Percentiles rank a stretch among this genome's conserved stretches.
These are phyloP conservation scores for Monilinia aucupariae DNA, from an alignment of 2,329 filamentous ascomycete genomes.

Conservation along the genomic window DNA sequence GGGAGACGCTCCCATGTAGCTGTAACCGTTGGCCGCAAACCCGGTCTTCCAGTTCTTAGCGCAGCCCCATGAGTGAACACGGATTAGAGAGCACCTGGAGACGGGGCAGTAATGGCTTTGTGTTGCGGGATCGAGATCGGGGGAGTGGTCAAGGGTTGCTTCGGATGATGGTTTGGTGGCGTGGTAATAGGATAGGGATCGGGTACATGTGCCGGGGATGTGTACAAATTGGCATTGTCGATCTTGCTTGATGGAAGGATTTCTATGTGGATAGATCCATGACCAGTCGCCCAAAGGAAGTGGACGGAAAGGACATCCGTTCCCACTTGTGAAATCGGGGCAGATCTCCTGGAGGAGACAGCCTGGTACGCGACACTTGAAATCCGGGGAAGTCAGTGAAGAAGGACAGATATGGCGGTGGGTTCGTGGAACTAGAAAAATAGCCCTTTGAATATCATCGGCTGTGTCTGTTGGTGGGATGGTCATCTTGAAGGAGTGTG, in stretches of 20 bases:
- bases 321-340: constrained; percentile 3
- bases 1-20: neutral
- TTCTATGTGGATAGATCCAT: neutral
- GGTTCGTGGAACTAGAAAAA: neutral
- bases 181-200: neutral
- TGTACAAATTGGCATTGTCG: neutral
- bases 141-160: neutral
- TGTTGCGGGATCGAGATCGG: neutral
- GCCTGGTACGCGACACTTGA: neutral
- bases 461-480: neutral
- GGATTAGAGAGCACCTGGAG: neutral
- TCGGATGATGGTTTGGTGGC: neutral
- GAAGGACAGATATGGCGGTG: constrained; percentile 10
- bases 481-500: neutral
- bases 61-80: constrained; percentile 1
- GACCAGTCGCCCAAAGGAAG: neutral
- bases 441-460: neutral
- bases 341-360: constrained; percentile 4
- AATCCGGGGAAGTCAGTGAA: neutral
- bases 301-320: neutral
- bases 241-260: neutral
- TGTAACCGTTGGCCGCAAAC: neutral
- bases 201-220: neutral
- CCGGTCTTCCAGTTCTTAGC: constrained; percentile 6
- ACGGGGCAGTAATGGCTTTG: neutral